phyloP scores from a whole-genome alignment of 1,284 basidiomycete species.

The Singerocomus inundabilis region DNA sequence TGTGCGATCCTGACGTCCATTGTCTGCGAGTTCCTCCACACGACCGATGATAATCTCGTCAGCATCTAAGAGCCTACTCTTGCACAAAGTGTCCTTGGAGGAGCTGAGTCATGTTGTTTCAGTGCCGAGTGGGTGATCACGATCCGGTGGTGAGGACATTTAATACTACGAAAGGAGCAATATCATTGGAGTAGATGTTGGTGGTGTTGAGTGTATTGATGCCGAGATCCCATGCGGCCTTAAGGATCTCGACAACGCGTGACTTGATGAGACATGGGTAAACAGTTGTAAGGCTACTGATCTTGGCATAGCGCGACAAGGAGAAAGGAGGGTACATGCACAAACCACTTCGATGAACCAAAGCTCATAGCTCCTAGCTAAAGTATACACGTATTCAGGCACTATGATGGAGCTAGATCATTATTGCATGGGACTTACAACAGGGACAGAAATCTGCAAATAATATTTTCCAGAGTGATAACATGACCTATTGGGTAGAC shows the following conservation, averaged over 20 bases:
- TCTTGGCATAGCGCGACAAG: neutral
- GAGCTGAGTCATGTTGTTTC: conserved; percentile 21
- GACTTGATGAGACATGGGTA: conserved; percentile 49
- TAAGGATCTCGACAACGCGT: conserved; percentile 38
- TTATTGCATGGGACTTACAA: too few relatives aligned
- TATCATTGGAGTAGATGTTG: conserved; percentile 47
- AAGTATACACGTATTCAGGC: too few relatives aligned
- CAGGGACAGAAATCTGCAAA: too few relatives aligned
- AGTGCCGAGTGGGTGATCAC: conserved; percentile 40
- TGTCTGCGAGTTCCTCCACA: conserved; percentile 42
- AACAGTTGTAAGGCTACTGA: neutral
- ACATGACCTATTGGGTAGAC: too few relatives aligned
- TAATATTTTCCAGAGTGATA: too few relatives aligned
- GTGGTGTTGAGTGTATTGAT: conserved; percentile 59
- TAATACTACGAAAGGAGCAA: conserved; percentile 43
- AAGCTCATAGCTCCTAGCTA: too few relatives aligned
- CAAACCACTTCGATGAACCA: conserved; percentile 40
- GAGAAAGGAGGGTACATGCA: too few relatives aligned
- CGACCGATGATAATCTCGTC: conserved; percentile 41
- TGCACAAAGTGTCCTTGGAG: conserved; percentile 30
- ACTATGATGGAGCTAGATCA: too few relatives aligned
- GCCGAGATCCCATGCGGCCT: conserved; percentile 49
- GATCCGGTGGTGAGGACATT: conserved; percentile 53
- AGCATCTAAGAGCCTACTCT: conserved; percentile 27
- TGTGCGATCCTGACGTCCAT: conserved; percentile 40